A percentile compares a stretch with the other conserved stretches of the same genome.
Conservation (phyloP, 2,329 filamentous ascomycete genomes). For the Fonsecaea monophora region DNA sequence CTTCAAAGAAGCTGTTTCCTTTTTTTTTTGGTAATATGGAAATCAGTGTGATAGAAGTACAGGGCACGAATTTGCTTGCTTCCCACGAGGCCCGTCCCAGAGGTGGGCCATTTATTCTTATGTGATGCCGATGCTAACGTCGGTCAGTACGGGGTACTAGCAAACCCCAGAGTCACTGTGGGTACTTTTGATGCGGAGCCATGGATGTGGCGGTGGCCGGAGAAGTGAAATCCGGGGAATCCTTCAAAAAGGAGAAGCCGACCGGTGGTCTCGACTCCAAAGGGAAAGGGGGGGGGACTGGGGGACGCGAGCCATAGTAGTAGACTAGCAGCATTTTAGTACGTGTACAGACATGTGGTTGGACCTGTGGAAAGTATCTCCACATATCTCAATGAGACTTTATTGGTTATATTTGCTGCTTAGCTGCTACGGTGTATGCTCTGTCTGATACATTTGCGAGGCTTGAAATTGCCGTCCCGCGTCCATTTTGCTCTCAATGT, state of each 20-base stretch:
- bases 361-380: not conserved
- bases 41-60: not conserved
- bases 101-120: conserved; percentile 4
- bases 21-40: not conserved
- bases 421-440: not conserved
- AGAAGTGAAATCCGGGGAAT: conserved; percentile 1
- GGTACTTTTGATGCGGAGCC: not conserved
- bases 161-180: not conserved
- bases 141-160: not conserved
- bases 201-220: not conserved
- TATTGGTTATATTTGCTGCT: not conserved
- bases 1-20: not conserved
- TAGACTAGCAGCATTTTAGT: not conserved
- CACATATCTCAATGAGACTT: not conserved
- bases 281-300: not conserved
- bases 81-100: not conserved
- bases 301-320: not conserved
- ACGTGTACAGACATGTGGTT: not conserved
- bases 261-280: not conserved
- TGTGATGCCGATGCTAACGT: not conserved
- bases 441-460: not conserved
- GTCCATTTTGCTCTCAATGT: not conserved
- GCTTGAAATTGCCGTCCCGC: not conserved
- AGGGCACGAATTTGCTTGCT: not conserved
- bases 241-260: not conserved